Percentiles rank a stretch among this genome's conserved stretches.
Conservation (phyloP, 1,139 yeast genomes). For the Candida tunisiensis region DNA sequence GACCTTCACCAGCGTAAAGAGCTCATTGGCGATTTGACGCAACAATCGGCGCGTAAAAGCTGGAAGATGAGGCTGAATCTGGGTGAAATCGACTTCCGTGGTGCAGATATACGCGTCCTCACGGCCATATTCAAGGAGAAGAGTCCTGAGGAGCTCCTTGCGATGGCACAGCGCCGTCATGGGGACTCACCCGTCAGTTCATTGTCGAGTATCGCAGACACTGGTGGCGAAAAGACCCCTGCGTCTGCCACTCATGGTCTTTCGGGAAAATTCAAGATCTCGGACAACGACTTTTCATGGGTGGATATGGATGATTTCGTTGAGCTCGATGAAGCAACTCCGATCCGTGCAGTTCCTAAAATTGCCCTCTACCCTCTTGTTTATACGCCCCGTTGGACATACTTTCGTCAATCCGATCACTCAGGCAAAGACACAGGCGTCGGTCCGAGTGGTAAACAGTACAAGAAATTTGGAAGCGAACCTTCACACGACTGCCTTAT, state of each 20-base stretch:
- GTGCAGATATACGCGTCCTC: conserved; percentile 58
- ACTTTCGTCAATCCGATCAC: conserved; percentile 46
- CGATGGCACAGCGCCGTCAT: no score
- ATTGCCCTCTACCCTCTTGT: conserved; percentile 49
- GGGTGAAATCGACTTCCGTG: conserved; percentile 58
- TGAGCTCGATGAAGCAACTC: conserved; percentile 34
- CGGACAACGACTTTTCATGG: conserved; percentile 47
- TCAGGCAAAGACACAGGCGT: conserved; percentile 9
- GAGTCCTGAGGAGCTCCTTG: not conserved
- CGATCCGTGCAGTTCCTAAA: conserved; percentile 32
- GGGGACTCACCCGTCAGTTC: no score
- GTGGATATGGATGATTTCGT: conserved; percentile 64
- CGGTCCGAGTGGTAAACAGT: conserved; percentile 23
- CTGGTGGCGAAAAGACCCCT: not conserved
- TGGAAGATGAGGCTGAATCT: conserved; percentile 54
- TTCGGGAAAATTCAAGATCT: conserved; percentile 19
- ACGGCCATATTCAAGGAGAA: conserved; percentile 47
- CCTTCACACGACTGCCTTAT: conserved; percentile 52
- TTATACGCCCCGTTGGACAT: conserved; percentile 60
- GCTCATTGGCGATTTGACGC: conserved; percentile 33
- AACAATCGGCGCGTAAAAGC: conserved; percentile 38
- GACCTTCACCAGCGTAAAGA: conserved; percentile 82
- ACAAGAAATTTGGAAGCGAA: conserved; percentile 47
- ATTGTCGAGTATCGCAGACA: not conserved
- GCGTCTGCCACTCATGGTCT: conserved; percentile 5